These are phyloP conservation scores for Quercus cerris DNA, from an alignment of 306 rosid genomes.

Conservation along the genomic window DNA sequence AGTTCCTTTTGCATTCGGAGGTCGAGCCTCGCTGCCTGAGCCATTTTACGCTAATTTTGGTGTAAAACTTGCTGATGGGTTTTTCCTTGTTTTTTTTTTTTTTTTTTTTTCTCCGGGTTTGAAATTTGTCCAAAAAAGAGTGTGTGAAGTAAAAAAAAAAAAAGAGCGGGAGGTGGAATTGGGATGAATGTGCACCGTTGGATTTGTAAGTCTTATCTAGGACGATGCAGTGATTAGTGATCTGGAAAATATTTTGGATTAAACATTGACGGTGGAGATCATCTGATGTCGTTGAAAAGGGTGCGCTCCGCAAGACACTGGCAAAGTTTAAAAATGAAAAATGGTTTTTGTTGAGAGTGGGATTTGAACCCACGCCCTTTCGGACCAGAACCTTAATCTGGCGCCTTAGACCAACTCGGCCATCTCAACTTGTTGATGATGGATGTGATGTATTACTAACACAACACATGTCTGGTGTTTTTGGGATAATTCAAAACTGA, in stretches of 20 bases:
- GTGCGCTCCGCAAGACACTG: too few relatives aligned
- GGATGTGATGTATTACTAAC: too few relatives aligned
- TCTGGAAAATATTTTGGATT: too few relatives aligned
- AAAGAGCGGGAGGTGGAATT: too few relatives aligned
- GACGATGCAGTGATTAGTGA: too few relatives aligned
- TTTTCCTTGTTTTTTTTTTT: neutral
- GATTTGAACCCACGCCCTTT: conserved; percentile 49
- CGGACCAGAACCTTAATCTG: conserved; percentile 11
- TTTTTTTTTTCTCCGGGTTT: neutral
- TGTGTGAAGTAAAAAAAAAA: too few relatives aligned
- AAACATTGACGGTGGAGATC: too few relatives aligned
- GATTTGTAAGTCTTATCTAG: too few relatives aligned
- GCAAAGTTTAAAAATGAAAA: neutral
- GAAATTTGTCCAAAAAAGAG: neutral
- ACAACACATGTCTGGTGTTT: too few relatives aligned
- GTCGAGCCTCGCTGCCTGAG: conserved; percentile 41
- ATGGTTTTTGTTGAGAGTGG: conserved; percentile 16
- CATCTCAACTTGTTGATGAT: neutral
- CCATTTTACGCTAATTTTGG: conserved; percentile 15
- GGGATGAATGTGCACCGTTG: too few relatives aligned
- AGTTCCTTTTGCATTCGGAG: conserved; percentile 47
- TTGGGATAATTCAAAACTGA: too few relatives aligned
- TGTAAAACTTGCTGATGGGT: neutral
- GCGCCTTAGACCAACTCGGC: conserved; percentile 17
- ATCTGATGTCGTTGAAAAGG: too few relatives aligned